Conservation (phyloP, 805 yeast genomes). For the Starmerella geochares region DNA sequence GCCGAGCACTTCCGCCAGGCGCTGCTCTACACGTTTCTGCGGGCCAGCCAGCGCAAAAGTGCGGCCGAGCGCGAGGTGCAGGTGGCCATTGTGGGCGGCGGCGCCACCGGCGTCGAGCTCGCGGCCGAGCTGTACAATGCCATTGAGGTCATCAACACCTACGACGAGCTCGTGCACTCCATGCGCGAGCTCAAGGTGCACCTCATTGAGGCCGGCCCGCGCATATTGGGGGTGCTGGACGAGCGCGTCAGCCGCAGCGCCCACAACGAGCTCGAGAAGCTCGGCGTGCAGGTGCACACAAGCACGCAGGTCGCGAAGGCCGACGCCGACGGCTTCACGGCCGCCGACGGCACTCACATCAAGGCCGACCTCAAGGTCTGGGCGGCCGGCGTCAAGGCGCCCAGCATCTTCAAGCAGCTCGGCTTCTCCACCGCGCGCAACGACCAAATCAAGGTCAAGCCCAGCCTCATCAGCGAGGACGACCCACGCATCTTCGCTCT, state of each 20-base stretch:
- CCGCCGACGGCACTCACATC: background rate
- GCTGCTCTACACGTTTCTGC: slow-evolving; percentile 2
- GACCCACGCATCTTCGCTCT: slow-evolving; percentile 3
- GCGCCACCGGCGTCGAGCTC: slow-evolving; percentile 6
- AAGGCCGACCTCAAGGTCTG: slow-evolving; percentile 2
- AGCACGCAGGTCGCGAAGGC: background rate
- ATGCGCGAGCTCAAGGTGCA: slow-evolving; percentile 1
- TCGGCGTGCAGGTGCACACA: slow-evolving; percentile 5
- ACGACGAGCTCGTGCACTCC: background rate
- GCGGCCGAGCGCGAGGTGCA: background rate
- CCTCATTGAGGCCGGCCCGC: slow-evolving; percentile 5
- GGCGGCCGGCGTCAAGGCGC: slow-evolving; percentile 7
- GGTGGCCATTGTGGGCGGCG: slow-evolving; percentile 4
- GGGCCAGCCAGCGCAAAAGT: background rate
- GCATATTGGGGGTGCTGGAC: background rate
- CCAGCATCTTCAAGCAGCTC: slow-evolving; percentile 3
- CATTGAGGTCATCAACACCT: slow-evolving; percentile 5
- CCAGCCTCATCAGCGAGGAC: background rate
- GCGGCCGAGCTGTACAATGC: slow-evolving; percentile 5
- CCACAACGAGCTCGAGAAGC: slow-evolving; percentile 1
- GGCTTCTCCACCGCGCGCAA: background rate
- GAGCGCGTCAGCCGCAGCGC: slow-evolving; percentile 4
- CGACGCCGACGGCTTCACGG: background rate
- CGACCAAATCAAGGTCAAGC: slow-evolving; percentile 2
- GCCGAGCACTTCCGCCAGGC: slow-evolving; percentile 1